phyloP scores from a whole-genome alignment of 2,329 filamentous ascomycete genomes.

The Trichophyton equinum region DNA sequence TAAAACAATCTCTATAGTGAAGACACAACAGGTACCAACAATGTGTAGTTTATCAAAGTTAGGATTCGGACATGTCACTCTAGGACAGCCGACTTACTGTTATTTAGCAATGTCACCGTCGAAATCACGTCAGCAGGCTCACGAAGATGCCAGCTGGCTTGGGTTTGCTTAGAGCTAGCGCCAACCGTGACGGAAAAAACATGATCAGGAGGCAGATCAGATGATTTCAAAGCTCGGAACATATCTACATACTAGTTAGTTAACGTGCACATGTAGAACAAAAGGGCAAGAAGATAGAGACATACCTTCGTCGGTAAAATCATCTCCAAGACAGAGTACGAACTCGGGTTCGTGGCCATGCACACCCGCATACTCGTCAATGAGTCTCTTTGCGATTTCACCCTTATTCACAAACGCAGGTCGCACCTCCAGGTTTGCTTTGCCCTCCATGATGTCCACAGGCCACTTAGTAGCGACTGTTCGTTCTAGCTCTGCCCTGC shows the following conservation, averaged over 20 bases:
- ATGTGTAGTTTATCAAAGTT: not conserved
- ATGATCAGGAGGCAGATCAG: constrained; percentile 47
- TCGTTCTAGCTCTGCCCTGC: constrained; percentile 65
- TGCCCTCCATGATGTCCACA: constrained; percentile 92
- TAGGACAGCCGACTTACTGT: constrained; percentile 16
- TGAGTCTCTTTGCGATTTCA: constrained; percentile 75
- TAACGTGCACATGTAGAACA: not conserved
- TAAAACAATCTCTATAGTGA: not conserved
- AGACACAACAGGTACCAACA: not conserved
- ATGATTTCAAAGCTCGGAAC: constrained; percentile 65
- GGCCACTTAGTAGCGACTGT: constrained; percentile 70
- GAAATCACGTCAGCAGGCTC: constrained; percentile 83
- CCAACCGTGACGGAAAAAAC: constrained; percentile 89
- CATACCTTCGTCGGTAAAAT: constrained; percentile 88
- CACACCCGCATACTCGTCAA: constrained; percentile 52
- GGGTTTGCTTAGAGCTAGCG: constrained; percentile 78
- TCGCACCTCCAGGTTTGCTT: constrained; percentile 93
- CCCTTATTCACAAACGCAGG: constrained; percentile 97
- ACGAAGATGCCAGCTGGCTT: constrained; percentile 79
- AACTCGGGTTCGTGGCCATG: constrained; percentile 59
- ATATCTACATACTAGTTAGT: constrained; percentile 37
- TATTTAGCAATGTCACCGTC: constrained; percentile 43
- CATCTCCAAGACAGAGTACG: constrained; percentile 81
- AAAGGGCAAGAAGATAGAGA: not conserved
- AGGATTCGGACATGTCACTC: not conserved